Base-by-base conservation (phyloP, 306 rosid genomes). In the Inga oerstediana region DNA sequence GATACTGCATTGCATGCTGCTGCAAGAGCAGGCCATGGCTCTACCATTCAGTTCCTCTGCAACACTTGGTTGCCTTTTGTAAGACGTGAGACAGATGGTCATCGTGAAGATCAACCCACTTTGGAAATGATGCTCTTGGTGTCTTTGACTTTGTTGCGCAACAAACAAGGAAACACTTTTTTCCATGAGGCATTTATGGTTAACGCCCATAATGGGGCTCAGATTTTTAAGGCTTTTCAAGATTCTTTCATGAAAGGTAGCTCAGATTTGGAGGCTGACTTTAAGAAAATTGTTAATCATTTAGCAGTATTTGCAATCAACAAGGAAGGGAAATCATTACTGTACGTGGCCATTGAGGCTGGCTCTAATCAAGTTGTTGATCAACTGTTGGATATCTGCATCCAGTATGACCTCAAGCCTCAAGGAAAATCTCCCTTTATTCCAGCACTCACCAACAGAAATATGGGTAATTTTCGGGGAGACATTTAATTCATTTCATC, bases 341-440 rank as follows among this genome's bases (percentile, higher is more conserved):
- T 59, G 15, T 10, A 59, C 2, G 14, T 22, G 32, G 32, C 32
- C 32, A 59, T 22, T 59, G 66, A 59, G 66, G 34, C 1, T 22
- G 14, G 5, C 2, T 59, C 35, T 11, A 11, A 10, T 15, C 35
- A 61, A 11, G 17, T 4, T 10, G 17, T 61, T 24, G 13, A 61
- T 61, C 67, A 4, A 4, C 14, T 61, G 8, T 3, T 61, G 83
- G 48, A 73, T 0, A 27, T 49, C 14, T 39, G 62, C 41, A 58
- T n/a, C 10, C 72, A 79, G 2, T 0, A 20, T 52, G 13, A 30
- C 45, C 39, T 10, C 45, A 75, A 20, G 74, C 74, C 74, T 69
- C 27, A 52, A 59, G 58, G 46, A 46, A 73, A 30, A 27, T 79
- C 77, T 4, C 77, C 77, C 41, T 10, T 80, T 52, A 59, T 80